Evolutionary conservation across 108 stramenopile species (phyloP).

Genomic region (Asterionellopsis glacialis): DNA sequence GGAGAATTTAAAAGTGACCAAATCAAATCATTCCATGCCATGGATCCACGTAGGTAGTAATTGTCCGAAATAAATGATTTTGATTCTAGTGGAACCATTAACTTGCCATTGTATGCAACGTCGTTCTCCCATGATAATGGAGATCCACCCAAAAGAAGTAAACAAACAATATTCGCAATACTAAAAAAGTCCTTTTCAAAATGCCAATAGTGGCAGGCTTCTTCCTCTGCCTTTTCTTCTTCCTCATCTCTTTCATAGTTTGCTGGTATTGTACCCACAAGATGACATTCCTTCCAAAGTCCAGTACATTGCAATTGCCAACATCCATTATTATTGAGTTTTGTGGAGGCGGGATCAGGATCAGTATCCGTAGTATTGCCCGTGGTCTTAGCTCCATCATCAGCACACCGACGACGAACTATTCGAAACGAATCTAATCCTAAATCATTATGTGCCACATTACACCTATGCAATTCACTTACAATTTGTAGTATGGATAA

Average conservation of each 20-base stretch:
- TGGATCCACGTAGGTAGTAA: too few relatives aligned
- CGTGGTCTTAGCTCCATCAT: too few relatives aligned
- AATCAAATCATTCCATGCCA: too few relatives aligned
- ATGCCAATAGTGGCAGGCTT: neutral
- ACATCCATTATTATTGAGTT: neutral
- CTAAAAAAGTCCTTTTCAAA: neutral
- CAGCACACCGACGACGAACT: neutral
- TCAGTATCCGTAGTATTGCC: too few relatives aligned
- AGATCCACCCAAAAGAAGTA: neutral
- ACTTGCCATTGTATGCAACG: too few relatives aligned
- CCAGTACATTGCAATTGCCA: neutral
- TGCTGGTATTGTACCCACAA: too few relatives aligned
- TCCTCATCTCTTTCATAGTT: neutral
- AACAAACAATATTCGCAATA: neutral
- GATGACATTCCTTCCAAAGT: neutral
- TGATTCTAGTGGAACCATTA: too few relatives aligned
- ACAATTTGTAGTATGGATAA: neutral
- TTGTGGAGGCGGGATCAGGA: too few relatives aligned
- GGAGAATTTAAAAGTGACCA: too few relatives aligned
- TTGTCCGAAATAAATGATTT: too few relatives aligned
- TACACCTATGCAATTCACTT: neutral
- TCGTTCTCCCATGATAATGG: neutral
- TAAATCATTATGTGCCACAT: slow-evolving; percentile 1
- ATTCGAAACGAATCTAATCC: neutral
- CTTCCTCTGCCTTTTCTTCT: neutral